Evolutionary conservation across 2,329 filamentous ascomycete species (phyloP), one percentile per base, ranked within the genome.

Genomic region (Ascochyta fabae): DNA sequence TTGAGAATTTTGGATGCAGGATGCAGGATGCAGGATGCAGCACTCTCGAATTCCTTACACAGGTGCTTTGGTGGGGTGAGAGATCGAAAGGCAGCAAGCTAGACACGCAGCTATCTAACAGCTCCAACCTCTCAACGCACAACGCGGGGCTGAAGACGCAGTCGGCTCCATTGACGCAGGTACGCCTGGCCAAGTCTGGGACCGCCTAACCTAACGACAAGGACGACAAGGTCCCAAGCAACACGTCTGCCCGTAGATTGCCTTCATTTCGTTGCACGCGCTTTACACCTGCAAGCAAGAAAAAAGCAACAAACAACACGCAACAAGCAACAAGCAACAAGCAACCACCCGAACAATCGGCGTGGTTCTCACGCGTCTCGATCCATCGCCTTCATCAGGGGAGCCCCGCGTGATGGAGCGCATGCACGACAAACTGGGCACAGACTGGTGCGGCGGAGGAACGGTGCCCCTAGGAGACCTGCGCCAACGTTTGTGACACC

Each of bases 241-340:
- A 34, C 47, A 38, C 47, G 47, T 42, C 27, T 39, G 47, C 29
- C 4, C 31, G 41, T 33, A 41, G 31, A 47, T 56, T 43, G 16
- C 24, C 42, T 26, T 56, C 31, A 48, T 51, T 56, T 56, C 48
- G 33, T 27, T 29, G 31, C 36, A 43, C 42, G 45, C 46, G 53
- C 29, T 50, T 47, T 33, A 42, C 42, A 45, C 3, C n/a, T 24
- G 12, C 42, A 15, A 33, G n/a, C 46, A 26, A 26, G 4, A 29
- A 13, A 29, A 10, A 8, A 29, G 19, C 19, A 19, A 19, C 19
- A 19, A 19, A 3, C 19, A 19, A 19, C 19, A 19, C 3, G 19
- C 19, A 19, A 19, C 19, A 19, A 19, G 19, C 19, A 19, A 19
- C 19, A 19, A 19, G 19, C 19, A 29, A 29, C 27, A 29, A 9